Base-by-base conservation (phyloP, 2,329 filamentous ascomycete genomes). In the Boeremia lycopersici region DNA sequence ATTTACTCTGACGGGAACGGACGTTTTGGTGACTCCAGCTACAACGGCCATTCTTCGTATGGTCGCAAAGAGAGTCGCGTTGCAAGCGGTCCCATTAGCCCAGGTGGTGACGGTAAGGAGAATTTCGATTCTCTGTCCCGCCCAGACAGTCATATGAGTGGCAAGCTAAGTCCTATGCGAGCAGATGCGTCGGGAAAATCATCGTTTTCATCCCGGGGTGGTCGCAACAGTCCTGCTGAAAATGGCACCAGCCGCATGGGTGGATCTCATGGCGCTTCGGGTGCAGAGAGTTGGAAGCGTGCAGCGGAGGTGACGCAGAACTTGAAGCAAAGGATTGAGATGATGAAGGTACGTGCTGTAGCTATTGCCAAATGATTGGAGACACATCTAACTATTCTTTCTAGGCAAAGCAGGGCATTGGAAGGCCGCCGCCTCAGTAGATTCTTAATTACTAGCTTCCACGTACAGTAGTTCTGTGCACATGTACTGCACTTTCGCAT, bases 231-330 rank as follows among this genome's bases (percentile, higher is more conserved):
- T 53, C 69, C 71, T 25, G 60, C 67, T 29, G 71, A 72, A 43
- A 68, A 61, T 28, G 59, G 60, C 6, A 42, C 47, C 12, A 60
- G 62, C 41, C 63, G 65, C 26, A 59, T 68, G 34, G 63, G 65
- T 10, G 56, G 56, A 44, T 56, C 61, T 46, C 73, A 75, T 51
- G 69, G 62, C 53, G 46, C 71, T 57, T 55, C 73, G 61, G 64
- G 75, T 64, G 77, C 74, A 48, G 95, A 99, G 78, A 98, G 93
- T 73, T 99, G 95, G 95, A 96, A 93, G 79, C 84, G 95, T 64
- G 95, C 95, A 15, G 95, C 95, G 2, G 95, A 99, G 79, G 95
- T 99, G 53, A 99, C 95, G 49, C 97, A 93, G 76, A 95, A 97
- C 74, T 77, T 99, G 69, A 99, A 98, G 80, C 92, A 93, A 47